Base-by-base conservation (phyloP, 441 rosid genomes). In the Sinapis alba region DNA sequence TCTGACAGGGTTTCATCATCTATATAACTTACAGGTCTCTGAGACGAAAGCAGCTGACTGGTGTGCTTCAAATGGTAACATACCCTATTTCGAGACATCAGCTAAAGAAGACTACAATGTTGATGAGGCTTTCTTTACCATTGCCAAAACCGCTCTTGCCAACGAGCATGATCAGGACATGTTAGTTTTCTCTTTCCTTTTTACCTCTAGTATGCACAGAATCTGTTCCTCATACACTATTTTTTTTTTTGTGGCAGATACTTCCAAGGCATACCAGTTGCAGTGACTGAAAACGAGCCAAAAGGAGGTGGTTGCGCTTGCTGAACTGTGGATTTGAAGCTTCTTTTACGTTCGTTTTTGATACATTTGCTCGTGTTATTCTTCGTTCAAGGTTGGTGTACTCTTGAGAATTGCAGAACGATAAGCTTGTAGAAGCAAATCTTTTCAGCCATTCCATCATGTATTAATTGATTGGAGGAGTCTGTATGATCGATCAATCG, bases 81-180 rank as follows among this genome's bases (percentile, higher is more conserved):
- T 83, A 28, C 92, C 89, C 27, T 86, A 83, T 66, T 88, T 86
- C 45, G 89, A 88, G 81, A 88, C 89, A 56, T 88, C 92, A 7
- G 88, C 92, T 5, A 86, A 84, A 71, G 87, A 88, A 76, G 79
- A 80, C 74, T 71, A 66, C 74, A 83, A 84, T 23, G 84, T 88
- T 36, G 89, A 84, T 75, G 89, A 86, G 19, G 89, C 89, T 1
- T 88, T 88, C 75, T 67, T 86, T 13, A 72, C 82, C 34, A 82
- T 82, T 21, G 89, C 88, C 13, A 81, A 84, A 79, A 73, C 81
- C 15, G 86, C 87, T 1, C 82, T 86, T 16, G 80, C 82, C 0
- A 80, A 71, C n/a, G 92, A 84, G 62, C 84, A 77, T 23, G 81
- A 81, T 61, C 85, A 81, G 63, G 88, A 88, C 68, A 80, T 83